Base-by-base conservation (phyloP, 1,284 basidiomycete genomes). In the Marasmius tenuissimus region DNA sequence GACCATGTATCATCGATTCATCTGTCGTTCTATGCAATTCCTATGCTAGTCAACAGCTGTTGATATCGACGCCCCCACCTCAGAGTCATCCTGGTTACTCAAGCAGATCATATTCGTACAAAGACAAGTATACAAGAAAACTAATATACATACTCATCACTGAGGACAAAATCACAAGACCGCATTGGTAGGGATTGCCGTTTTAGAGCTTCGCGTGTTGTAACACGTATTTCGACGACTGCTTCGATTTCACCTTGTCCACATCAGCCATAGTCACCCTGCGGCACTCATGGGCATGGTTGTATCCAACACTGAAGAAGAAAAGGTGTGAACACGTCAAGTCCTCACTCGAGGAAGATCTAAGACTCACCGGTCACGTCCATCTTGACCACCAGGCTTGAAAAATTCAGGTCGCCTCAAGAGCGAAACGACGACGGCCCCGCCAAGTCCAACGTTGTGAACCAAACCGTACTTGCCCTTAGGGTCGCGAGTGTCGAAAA, bases 371-470 rank as follows among this genome's bases (percentile, higher is more conserved):
- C 90, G 84, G 55, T 79, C 76, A 60, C 88, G 78, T 3, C 92
- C 91, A 67, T 93, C 89, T 38, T 69, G 63, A 0, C 88, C 85
- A 22, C 83, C 85, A 34, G 81, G 71, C 59, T 82, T 80, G 72
- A 76, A 93, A 73, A 92, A 93, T 59, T 89, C 87, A 0, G 91
- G 92, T 37, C 91, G 79, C 37, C 88, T 84, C 35, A 93, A 76
- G 8, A 93, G 75, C 48, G 87, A 89, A 60, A 91, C 85, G n/a
- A 92, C 89, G 11, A 85, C 89, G 4, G 89, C 89, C 34, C 91
- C 89, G 57, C 93, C 93, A 20, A 94, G 81, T 27, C 92, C 93
- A 58, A 95, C 80, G 71, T 96, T 96, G 68, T 96, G 93, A 4
- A 92, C 86, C 11, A 96, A 79, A 1, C 90, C 92, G 67, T 85